Base-by-base conservation (phyloP, 345 rosid species). In the Kernera saxatilis region DNA sequence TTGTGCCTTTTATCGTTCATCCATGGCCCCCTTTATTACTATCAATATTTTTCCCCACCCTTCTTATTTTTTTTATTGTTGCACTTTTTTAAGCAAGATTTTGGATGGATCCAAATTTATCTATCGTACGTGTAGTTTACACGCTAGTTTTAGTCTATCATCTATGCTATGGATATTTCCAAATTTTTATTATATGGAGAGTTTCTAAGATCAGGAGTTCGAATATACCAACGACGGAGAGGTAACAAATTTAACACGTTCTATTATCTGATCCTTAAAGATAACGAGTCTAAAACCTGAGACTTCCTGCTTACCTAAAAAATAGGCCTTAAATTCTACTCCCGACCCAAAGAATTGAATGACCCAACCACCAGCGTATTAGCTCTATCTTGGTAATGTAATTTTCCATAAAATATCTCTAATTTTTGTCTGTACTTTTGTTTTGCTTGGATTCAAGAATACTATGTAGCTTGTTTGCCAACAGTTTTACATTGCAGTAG, bases 1-100 rank as follows among this genome's bases (percentile, higher is more conserved):
- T 30, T 74, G 62, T 74, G 62, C 48, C 15, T 29, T 55, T 54
- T 49, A 36, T 64, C 23, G 45, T 43, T 25, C 65, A 43, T 26
- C 39, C 33, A 72, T 55, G 51, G 9, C 25, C 35, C 49, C 65
- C 40, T 43, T 21, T 73, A 10, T 43, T 46, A 19, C 45, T 71
- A 62, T 62, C 63, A 11, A 14, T 21, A n/a, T n/a, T 57, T 26
- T 14, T 8, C 3, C 4, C 19, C 2, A 41, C 35, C 13, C 6
- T 37, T 52, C 6, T 27, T 12, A 5, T 62, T 26, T 12, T 9
- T 62, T 26, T 17, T 22, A 12, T 17, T 33, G 12, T 36, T 35
- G 6, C 27, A n/a, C 19, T 4, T 27, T 27, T 43, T 53, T 0
- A 69, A 45, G 62, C 27, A 29, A 51, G 11, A 55, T 41, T 39